Evolutionary conservation across 257 asterid genomes (phyloP), one percentile per base, ranked within the genome.

Genomic region (Forsythia suspensa): DNA sequence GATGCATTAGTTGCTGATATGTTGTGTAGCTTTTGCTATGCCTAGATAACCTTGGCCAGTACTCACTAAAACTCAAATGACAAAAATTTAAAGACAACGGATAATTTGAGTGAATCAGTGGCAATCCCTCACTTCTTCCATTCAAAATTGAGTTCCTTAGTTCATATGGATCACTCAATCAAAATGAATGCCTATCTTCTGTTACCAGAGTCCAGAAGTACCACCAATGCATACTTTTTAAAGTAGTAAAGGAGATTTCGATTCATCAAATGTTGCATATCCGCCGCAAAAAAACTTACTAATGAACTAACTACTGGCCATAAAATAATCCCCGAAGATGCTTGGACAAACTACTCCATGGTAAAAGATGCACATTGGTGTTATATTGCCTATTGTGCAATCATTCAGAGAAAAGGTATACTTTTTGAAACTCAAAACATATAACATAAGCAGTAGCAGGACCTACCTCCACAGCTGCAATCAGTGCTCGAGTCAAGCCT

Each of bases 381-480:
- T 59, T 59, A 59, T 59, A 21, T 59, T 59, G 67, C 67, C 29
- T 21, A 59, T 57, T n/a, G 11, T 18, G 24, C 24, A 57, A 57
- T 57, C 66, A n/a, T n/a, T 57, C 66, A 1, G 24, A 57, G 66
- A 57, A 57, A 12, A 46, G 3, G 52, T 10, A 46, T 46, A 11
- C 18, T 46, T 46, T 15, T 12, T 12, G 52, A 1, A 11, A 11
- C 1, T 0, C 18, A 46, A 46, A 46, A 46, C 57, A 48, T 13
- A 4, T 48, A 4, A 20, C 4, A 59, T 59, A 6, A 20, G 20
- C 12, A 63, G 16, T 29, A 29, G 16, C 6, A 63, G 18, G 40
- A 80, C 83, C 74, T 82, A 95, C 99, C 92, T 95, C 95, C 79
- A 95, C 98, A 67, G 98, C 99, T 4, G 97, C 97, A 86, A 95